These are phyloP conservation scores for Candida easanensis DNA, from an alignment of 805 yeast species.

Conservation along the genomic window DNA sequence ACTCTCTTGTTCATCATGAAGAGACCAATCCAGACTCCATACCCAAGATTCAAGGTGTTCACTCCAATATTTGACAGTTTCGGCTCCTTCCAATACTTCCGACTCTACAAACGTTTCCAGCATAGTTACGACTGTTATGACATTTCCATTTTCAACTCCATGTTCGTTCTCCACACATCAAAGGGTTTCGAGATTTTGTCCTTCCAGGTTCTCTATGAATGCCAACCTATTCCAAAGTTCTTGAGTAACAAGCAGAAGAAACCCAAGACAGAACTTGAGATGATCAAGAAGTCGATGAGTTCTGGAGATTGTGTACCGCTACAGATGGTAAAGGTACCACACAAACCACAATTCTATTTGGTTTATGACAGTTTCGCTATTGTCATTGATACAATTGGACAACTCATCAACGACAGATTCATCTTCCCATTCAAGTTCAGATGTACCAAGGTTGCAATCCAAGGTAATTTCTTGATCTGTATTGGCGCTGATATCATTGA, in stretches of 20 bases:
- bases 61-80: constrained; percentile 54
- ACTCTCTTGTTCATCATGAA: constrained; percentile 56
- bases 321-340: constrained; percentile 60
- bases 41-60: constrained; percentile 52
- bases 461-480: constrained; percentile 47
- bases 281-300: constrained; percentile 38
- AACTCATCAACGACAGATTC: constrained; percentile 40
- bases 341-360: constrained; percentile 51
- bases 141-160: constrained; percentile 59
- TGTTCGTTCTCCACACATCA: constrained; percentile 63
- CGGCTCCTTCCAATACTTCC: constrained; percentile 40
- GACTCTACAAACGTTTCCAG: constrained; percentile 45
- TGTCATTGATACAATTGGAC: constrained; percentile 58
- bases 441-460: constrained; percentile 38
- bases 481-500: constrained; percentile 69
- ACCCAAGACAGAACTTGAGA: constrained; percentile 32
- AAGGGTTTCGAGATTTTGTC: constrained; percentile 67
- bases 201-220: constrained; percentile 50
- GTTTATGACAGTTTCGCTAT: constrained; percentile 73
- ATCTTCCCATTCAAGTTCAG: constrained; percentile 41
- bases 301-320: constrained; percentile 45
- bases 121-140: constrained; percentile 57
- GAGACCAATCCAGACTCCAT: constrained; percentile 37
- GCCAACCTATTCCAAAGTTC: constrained; percentile 57
- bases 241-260: constrained; percentile 20